Conservation (phyloP, 2,329 filamentous ascomycete genomes). For the Pyrenochaeta sp. region DNA sequence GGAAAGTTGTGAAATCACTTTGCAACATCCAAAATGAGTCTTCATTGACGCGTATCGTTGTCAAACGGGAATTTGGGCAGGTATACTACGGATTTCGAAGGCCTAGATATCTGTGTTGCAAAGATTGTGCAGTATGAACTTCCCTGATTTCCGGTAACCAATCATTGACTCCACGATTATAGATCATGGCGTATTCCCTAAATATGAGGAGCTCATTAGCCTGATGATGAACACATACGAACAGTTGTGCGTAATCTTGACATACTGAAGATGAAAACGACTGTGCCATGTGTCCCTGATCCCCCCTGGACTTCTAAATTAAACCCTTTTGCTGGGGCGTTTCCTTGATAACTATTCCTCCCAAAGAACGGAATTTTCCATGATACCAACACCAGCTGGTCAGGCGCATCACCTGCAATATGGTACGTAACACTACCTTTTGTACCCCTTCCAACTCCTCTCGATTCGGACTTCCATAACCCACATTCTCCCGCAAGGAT, state of each 20-base stretch:
- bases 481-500: neutral
- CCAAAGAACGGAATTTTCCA: neutral
- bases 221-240: neutral
- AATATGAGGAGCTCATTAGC: neutral
- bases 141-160: neutral
- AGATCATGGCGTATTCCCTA: neutral
- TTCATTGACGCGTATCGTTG: neutral
- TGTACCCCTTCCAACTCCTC: neutral
- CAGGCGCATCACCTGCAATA: neutral
- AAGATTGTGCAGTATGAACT: neutral
- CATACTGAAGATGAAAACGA: neutral
- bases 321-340: neutral
- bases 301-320: neutral
- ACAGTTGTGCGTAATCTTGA: neutral
- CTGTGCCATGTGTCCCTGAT: neutral
- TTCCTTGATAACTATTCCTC: neutral
- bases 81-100: neutral
- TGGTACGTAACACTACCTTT: neutral
- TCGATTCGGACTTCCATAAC: neutral
- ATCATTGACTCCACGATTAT: neutral
- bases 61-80: neutral
- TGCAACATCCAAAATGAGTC: neutral
- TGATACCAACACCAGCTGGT: neutral
- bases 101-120: neutral
- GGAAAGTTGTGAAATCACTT: neutral